Evolutionary conservation across 768 basidiomycete genomes (phyloP), one percentile per base, ranked within the genome.

Genomic region (Hygrophoropsis aurantiaca): DNA sequence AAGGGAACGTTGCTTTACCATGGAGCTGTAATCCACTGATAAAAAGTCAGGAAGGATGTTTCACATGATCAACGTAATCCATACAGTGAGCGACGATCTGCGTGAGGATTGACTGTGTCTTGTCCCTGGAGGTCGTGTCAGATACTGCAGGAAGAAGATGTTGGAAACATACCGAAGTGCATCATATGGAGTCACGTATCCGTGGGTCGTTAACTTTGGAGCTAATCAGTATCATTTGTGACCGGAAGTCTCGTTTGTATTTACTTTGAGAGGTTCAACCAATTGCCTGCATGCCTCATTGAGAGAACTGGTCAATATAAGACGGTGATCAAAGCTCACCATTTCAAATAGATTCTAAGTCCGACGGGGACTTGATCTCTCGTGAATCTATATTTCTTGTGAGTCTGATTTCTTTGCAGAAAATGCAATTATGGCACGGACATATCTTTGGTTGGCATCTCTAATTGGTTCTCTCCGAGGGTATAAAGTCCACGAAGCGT

Each of bases 371-470:
- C 90, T 69, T 92, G 89, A 55, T 90, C 90, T 33, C 87, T 82
- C 3, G 90, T 90, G 66, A 87, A 91, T 55, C 87, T 87, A 51
- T 10, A 38, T 7, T 36, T 35, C 34, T 50, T 25, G 40, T 35
- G 38, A 8, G 34, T 11, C 1, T 3, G 13, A 30, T 7, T 7
- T 36, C 25, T 16, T 36, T 19, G 7, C 2, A 20, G 33, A 9
- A 37, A 13, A 11, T 16, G 36, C 6, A 7, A 11, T 16, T 11
- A 4, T 42, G 32, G 20, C 11, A 68, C 84, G 55, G 55, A 85
- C 86, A 90, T 90, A 54, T 90, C 87, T 66, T 90, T 90, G 7
- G 88, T 90, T 3, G 89, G 88, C 84, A 90, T 86, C 61, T 90
- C 89, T 23, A 88, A 62, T 62, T 91, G 89, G 56, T 87, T 89